Base-by-base conservation (phyloP, 495 filamentous ascomycete genomes). In the Neohortaea acidophila region DNA sequence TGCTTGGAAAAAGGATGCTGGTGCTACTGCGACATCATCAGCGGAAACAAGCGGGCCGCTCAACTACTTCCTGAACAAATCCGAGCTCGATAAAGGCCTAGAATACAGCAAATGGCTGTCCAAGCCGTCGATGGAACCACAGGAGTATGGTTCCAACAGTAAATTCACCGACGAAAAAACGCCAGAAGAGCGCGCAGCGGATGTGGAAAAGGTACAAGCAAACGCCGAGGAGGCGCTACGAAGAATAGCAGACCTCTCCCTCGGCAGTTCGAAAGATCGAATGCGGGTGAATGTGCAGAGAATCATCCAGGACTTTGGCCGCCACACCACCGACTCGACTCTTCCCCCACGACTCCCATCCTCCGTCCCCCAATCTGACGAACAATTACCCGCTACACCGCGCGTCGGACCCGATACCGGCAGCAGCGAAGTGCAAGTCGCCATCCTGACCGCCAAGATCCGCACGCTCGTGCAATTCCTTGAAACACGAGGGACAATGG, bases 381-480 rank as follows among this genome's bases (percentile, higher is more conserved):
- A 22, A n/a, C 21, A 21, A 14, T 17, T 32, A 14, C 36, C 32
- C 31, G 68, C 70, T 54, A 78, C 71, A 0, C 72, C 74, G 13
- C 77, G 89, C 4, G 77, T 78, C 10, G 89, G 89, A 0, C 79
- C 75, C 0, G 89, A 99, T 57, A 94, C 85, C 8, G 89, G 89
- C 2, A 87, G 79, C 38, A 77, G 79, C 14, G 89, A 99, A 60
- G 89, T 99, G 31, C 89, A 99, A 65, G 84, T 86, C 46, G 86
- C 84, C n/a, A 89, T 99, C 47, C 60, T 99, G 55, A 99, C 89
- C 7, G 70, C 82, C 33, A 94, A 94, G 66, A 99, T 99, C 51
- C 61, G 81, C 37, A 78, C 81, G 29, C 58, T 96, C 34, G 73
- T 78, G 22, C 63, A 75, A 22, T 59, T 57, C 34, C 65, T 75